Evolutionary conservation across 2,329 filamentous ascomycete genomes (phyloP), one percentile per base, ranked within the genome.

Genomic region (Plenodomus biglobosus): DNA sequence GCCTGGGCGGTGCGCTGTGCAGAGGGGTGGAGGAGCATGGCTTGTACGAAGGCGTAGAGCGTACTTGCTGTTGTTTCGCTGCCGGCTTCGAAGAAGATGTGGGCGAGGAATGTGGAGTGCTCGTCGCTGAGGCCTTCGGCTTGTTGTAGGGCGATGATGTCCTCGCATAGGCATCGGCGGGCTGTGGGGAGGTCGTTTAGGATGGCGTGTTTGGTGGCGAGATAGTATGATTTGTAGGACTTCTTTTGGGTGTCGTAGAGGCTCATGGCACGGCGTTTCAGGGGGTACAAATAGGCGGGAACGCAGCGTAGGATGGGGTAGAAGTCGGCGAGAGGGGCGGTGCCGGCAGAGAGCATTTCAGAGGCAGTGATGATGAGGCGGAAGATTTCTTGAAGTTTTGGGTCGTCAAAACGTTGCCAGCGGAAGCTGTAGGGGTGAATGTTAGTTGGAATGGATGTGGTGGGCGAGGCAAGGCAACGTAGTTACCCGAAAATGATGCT

Each of bases 1-100:
- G 77, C 79, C 60, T 84, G 80, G 4, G 78, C 76, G 57, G 76
- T 78, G 46, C 61, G 68, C 59, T 81, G 76, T 75, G 80, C 81
- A 54, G 78, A 74, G 0, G 80, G 80, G 53, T 81, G 74, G 3
- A 56, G 46, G 11, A 58, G 43, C 60, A 67, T 64, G 15, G 61
- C 59, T n/a, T 60, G 51, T 19, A 61, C 15, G 27, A 32, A 32
- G 27, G 6, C 27, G 27, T 51, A 37, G 8, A 64, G 44, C 22
- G 34, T 47, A 21, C 38, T 40, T 1, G 47, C 38, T 2, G 57
- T 58, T 21, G 57, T 60, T 27, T 60, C 57, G 15, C 42, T 46
- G 20, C 57, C 57, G 11, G 55, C 55, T 39, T 58, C 57, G 24
- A 58, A 46, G 8, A 60, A 41, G 10, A 44, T 47, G 10, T 40